Percentiles rank a stretch among this genome's conserved stretches.
Conservation (phyloP, 345 rosid species). For the Heritiera fomes region DNA sequence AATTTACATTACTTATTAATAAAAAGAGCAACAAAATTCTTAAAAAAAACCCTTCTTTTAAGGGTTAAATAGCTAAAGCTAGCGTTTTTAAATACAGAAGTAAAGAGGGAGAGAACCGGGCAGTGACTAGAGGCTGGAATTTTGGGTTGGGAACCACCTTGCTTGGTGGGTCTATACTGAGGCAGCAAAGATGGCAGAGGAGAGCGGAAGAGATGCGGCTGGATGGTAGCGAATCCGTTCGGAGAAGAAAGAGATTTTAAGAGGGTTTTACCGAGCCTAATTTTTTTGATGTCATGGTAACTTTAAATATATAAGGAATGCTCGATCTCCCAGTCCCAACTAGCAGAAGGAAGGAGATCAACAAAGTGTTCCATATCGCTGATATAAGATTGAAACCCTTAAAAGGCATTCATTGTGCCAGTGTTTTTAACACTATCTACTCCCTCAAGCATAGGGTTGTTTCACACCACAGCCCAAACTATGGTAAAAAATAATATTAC, state of each 20-base stretch:
- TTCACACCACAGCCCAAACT: neutral
- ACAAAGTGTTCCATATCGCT: too few relatives aligned
- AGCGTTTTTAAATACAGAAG: neutral
- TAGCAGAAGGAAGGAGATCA: neutral
- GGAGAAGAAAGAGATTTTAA: neutral
- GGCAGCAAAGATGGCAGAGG: neutral
- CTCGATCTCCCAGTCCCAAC: neutral
- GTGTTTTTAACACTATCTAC: neutral
- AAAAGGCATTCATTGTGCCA: neutral
- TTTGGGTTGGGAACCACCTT: neutral
- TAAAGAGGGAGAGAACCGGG: neutral
- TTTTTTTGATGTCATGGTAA: neutral
- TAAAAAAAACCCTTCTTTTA: too few relatives aligned
- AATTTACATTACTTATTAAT: neutral
- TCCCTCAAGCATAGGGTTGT: neutral
- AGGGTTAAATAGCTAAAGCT: neutral
- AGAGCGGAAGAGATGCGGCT: neutral
- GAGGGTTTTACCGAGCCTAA: neutral
- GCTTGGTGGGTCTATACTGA: neutral
- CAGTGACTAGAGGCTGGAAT: neutral
- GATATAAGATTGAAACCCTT: neutral
- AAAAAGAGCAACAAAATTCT: neutral
- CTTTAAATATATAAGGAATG: too few relatives aligned
- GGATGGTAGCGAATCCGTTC: neutral
- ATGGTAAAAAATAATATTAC: neutral